Percentiles rank a stretch among this genome's conserved stretches.
These are phyloP conservation scores for Chaetomiaceae sp. DNA, from an alignment of 2,329 filamentous ascomycete genomes.

Conservation along the genomic window DNA sequence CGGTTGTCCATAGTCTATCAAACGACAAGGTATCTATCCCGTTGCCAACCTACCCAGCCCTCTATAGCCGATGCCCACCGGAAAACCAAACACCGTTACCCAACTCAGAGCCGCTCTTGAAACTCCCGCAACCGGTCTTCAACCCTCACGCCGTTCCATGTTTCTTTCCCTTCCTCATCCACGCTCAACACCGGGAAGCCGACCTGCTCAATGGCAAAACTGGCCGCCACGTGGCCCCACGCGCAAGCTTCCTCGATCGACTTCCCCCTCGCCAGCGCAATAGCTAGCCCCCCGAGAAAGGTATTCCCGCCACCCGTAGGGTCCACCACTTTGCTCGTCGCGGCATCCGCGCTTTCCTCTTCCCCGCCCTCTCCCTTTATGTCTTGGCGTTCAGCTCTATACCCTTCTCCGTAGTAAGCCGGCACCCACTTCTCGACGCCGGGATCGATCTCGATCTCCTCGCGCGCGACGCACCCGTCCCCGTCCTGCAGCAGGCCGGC, in stretches of 20 bases:
- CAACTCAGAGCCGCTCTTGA: slow-evolving; percentile 31
- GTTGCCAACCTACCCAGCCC: neutral
- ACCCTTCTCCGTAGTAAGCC: slow-evolving; percentile 16
- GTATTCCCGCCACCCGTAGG: slow-evolving; percentile 92
- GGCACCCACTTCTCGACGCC: slow-evolving; percentile 27
- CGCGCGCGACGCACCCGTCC: slow-evolving; percentile 47
- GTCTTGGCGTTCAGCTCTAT: no score
- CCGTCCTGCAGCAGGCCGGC: slow-evolving; percentile 50
- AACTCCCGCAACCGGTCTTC: slow-evolving; percentile 48
- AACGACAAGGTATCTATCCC: neutral
- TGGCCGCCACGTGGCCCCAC: slow-evolving; percentile 77
- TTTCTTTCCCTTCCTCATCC: slow-evolving; percentile 43
- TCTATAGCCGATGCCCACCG: neutral
- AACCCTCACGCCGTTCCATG: slow-evolving; percentile 55
- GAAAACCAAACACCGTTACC: neutral
- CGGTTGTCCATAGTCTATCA: neutral
- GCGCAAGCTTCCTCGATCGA: slow-evolving; percentile 63
- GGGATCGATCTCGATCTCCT: slow-evolving; percentile 56
- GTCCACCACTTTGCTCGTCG: slow-evolving; percentile 61
- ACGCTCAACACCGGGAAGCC: slow-evolving; percentile 62
- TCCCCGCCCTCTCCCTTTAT: no score
- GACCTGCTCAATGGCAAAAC: slow-evolving; percentile 91
- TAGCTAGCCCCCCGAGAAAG: slow-evolving; percentile 61
- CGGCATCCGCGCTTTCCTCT: slow-evolving; percentile 4
- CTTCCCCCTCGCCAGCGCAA: slow-evolving; percentile 54